A percentile compares a stretch with the other conserved stretches of the same genome.
Conservation (phyloP, 2,329 filamentous ascomycete genomes). For the Shiraia bambusicola region DNA sequence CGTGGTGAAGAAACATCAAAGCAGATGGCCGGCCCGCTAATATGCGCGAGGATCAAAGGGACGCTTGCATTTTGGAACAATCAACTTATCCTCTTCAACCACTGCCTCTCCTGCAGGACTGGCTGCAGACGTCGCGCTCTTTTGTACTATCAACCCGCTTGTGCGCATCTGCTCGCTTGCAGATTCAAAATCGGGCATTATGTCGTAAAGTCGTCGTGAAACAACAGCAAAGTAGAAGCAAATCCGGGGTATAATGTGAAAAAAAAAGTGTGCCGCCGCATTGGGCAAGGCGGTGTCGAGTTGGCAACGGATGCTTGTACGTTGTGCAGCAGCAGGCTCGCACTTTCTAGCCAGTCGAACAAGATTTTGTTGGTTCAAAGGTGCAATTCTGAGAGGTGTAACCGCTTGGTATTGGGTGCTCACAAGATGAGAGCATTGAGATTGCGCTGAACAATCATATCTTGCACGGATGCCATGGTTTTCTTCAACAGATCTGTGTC, state of each 20-base stretch:
- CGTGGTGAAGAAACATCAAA: slow-evolving; percentile 3
- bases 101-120: slow-evolving; percentile 4
- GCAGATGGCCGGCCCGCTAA: slow-evolving; percentile 5
- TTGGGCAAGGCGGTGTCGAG: too few species aligned
- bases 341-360: too few species aligned
- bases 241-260: slow-evolving; percentile 34
- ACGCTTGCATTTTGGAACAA: slow-evolving; percentile 6
- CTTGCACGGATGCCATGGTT: slow-evolving; percentile 56
- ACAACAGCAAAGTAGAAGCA: slow-evolving; percentile 19
- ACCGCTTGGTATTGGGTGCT: slow-evolving; percentile 10
- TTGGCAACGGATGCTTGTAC: too few species aligned
- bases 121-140: slow-evolving; percentile 8
- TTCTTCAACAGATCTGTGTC: slow-evolving; percentile 59
- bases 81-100: not conserved
- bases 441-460: slow-evolving; percentile 57
- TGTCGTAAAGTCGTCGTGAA: slow-evolving; percentile 27
- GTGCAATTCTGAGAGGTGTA: too few species aligned
- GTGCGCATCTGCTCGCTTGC: slow-evolving; percentile 11
- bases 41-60: slow-evolving; percentile 11
- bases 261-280: slow-evolving; percentile 3
- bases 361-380: too few species aligned
- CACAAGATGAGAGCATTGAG: slow-evolving; percentile 52
- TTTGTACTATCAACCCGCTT: slow-evolving; percentile 10
- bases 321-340: too few species aligned
- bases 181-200: slow-evolving; percentile 6